phyloP scores from a whole-genome alignment of 2,329 filamentous ascomycete species.

The Apiospora pterosperma region DNA sequence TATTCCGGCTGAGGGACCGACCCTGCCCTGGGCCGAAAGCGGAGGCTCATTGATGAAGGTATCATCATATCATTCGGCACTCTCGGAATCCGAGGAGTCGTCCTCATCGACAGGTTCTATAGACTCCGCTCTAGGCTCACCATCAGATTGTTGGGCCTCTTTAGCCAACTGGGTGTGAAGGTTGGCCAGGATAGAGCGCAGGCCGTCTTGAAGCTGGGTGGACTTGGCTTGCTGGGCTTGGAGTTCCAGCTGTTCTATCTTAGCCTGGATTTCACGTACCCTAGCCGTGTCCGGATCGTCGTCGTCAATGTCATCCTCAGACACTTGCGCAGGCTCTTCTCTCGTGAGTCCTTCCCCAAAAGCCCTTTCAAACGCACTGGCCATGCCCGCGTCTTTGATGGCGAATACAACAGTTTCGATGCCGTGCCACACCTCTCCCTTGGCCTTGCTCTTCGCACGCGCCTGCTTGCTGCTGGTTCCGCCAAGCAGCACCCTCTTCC shows the following conservation, averaged over 20 bases:
- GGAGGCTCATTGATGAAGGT: too few relatives aligned
- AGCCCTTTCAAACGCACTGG: constrained; percentile 44
- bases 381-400: constrained; percentile 49
- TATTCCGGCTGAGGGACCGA: not conserved
- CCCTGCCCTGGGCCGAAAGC: too few relatives aligned
- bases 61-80: too few relatives aligned
- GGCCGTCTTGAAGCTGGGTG: constrained; percentile 23
- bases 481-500: constrained; percentile 41
- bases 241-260: constrained; percentile 24
- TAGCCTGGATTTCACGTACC: constrained; percentile 22
- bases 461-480: constrained; percentile 15
- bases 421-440: constrained; percentile 34
- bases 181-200: constrained; percentile 9
- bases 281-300: constrained; percentile 11
- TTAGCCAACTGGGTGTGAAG: not conserved
- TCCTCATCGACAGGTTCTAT: not conserved
- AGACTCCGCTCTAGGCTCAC: not conserved
- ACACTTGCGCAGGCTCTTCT: constrained; percentile 20
- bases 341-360: constrained; percentile 40
- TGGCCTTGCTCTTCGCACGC: constrained; percentile 16
- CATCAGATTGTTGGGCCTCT: not conserved
- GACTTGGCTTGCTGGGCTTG: constrained; percentile 20
- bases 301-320: constrained; percentile 11
- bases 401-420: constrained; percentile 57
- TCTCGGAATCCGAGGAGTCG: not conserved